These are phyloP conservation scores for Sphaerosporella brunnea DNA, from an alignment of 495 filamentous ascomycete species.

Conservation along the genomic window DNA sequence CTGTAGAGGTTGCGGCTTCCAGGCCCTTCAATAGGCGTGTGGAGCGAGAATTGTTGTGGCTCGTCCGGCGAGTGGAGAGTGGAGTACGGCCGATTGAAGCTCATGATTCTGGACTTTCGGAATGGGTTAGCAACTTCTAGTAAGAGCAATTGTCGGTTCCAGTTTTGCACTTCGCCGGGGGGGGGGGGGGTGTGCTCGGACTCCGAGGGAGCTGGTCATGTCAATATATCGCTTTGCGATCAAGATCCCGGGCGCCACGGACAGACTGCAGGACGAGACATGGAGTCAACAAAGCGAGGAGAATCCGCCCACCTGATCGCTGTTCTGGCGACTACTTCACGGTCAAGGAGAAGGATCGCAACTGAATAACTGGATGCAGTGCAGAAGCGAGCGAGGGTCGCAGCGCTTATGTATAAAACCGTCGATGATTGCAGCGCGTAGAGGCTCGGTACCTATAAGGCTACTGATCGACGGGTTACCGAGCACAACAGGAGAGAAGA, in stretches of 20 bases:
- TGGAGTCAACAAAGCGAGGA: neutral
- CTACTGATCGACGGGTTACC: neutral
- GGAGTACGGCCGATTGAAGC: conserved; percentile 11
- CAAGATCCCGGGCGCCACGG: neutral
- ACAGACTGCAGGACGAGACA: neutral
- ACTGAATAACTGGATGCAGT: neutral
- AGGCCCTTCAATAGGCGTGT: neutral
- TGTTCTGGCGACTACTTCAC: neutral
- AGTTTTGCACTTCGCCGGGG: neutral
- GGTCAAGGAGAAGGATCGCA: neutral
- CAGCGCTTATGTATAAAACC: neutral
- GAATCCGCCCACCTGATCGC: neutral
- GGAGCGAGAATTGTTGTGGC: neutral
- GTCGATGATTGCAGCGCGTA: neutral
- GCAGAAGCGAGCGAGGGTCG: neutral
- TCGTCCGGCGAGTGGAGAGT: conserved; percentile 17
- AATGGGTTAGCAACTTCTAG: neutral
- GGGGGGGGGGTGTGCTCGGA: neutral
- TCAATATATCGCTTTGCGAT: neutral
- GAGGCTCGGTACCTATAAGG: neutral
- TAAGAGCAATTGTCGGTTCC: neutral
- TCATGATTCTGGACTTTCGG: neutral
- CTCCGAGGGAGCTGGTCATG: neutral
- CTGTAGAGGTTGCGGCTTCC: neutral
- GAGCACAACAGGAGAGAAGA: neutral